A percentile compares a stretch with the other conserved stretches of the same genome.
Evolutionary conservation across 139 green algal species (phyloP).

Genomic region (Micractinium conductrix): DNA sequence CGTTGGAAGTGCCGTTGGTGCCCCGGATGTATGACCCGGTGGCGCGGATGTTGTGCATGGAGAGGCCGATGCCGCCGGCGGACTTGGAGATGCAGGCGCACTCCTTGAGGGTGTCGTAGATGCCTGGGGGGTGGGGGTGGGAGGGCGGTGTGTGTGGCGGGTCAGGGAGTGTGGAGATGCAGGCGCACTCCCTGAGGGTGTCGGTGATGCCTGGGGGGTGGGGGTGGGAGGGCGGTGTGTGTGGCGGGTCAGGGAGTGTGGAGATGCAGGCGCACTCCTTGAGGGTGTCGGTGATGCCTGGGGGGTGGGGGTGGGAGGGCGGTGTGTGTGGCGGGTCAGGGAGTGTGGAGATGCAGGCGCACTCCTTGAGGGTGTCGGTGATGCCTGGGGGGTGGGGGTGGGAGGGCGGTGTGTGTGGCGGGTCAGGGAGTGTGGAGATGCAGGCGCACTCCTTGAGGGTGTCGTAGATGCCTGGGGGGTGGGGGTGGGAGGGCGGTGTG

Average conservation of each 20-base stretch:
- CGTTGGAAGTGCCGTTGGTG: slow-evolving; percentile 98
- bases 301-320: too few relatives aligned
- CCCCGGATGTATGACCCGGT: slow-evolving; percentile 97
- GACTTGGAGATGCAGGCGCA: slow-evolving; percentile 97
- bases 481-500: too few relatives aligned
- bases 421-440: neutral
- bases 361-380: too few relatives aligned
- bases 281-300: too few relatives aligned
- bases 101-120: slow-evolving; percentile 99
- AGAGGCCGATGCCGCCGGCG: slow-evolving; percentile 95
- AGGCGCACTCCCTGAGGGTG: neutral
- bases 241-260: too few relatives aligned
- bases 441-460: neutral
- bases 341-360: too few relatives aligned
- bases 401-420: neutral
- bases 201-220: too few relatives aligned
- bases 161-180: neutral
- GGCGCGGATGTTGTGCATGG: slow-evolving; percentile 96
- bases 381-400: too few relatives aligned
- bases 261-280: too few relatives aligned
- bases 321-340: too few relatives aligned
- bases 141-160: neutral
- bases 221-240: too few relatives aligned
- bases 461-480: too few relatives aligned
- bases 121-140: slow-evolving; percentile 60